Evolutionary conservation across 1,284 basidiomycete genomes (phyloP), one percentile per base, ranked within the genome.

Genomic region (Trichosporon coremiiforme): DNA sequence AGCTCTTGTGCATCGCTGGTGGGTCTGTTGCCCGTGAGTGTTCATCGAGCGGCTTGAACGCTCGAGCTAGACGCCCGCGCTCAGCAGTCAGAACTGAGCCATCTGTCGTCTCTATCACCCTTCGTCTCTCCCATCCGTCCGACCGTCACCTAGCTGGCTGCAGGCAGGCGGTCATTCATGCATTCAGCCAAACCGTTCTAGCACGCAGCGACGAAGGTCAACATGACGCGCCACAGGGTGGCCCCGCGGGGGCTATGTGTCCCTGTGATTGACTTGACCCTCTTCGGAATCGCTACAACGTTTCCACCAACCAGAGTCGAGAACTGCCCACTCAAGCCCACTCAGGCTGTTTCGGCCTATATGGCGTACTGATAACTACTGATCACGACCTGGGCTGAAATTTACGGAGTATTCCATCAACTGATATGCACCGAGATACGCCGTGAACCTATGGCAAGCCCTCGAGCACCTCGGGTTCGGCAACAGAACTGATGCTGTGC

Each of bases 351-450:
- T 62, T 62, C 57, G 57, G 57, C 57, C 29, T 62, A 62, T 62
- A 62, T 62, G 29, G 13, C 57, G 29, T n/a, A n/a, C 57, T 62
- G 57, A 62, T 62, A 33, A 62, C 29, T 35, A 33, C 31, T 33
- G 29, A 62, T 62, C 57, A n/a, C 57, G 57, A n/a, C 31, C 57
- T 33, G 29, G 31, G 29, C 57, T 33, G 57, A 33, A 62, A n/a
- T 62, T 62, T 33, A 62, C 57, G 57, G 57, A 62, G 57, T 62
- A 62, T 62, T 62, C 29, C 57, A 33, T 62, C 29, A 5, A 33
- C 31, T 62, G 57, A 35, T 62, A 62, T 62, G 57, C 57, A 62
- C 57, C 57, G 57, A 62, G 57, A 62, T 62, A 33, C 57, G 31
- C 57, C 57, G 57, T 33, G 57, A 35, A 62, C 57, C 57, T 62